Conservation (phyloP, 78 protist genomes). For the Tieghemostelium lacteum region DNA sequence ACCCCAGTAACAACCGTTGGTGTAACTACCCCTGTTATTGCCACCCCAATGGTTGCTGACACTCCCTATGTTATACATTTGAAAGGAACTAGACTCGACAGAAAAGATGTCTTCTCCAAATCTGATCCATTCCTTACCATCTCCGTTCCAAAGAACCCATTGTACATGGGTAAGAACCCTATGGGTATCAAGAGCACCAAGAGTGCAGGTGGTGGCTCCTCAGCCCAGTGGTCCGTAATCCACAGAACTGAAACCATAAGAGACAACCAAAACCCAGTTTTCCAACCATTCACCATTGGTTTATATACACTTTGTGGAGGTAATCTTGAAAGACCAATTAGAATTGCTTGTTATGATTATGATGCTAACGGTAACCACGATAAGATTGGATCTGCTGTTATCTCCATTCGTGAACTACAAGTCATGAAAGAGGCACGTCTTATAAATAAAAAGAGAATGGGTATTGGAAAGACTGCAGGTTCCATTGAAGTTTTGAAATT, state of each 20-base stretch:
- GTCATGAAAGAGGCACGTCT: slow-evolving; percentile 69
- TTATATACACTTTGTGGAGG: slow-evolving; percentile 48
- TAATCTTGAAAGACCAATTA: slow-evolving; percentile 65
- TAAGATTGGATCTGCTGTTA: slow-evolving; percentile 41
- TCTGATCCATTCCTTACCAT: slow-evolving; percentile 73
- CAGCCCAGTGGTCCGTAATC: slow-evolving; percentile 44
- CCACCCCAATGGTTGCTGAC: slow-evolving; percentile 4
- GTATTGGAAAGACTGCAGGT: slow-evolving; percentile 51
- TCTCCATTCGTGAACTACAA: slow-evolving; percentile 49
- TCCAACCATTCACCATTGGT: slow-evolving; percentile 43
- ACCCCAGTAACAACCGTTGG: slow-evolving; percentile 9
- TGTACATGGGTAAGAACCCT: background rate
- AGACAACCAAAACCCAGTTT: slow-evolving; percentile 59
- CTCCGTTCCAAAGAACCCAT: slow-evolving; percentile 60
- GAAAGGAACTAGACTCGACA: slow-evolving; percentile 37
- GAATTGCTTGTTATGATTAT: slow-evolving; percentile 43
- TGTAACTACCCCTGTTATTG: slow-evolving; percentile 7
- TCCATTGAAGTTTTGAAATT: slow-evolving; percentile 27
- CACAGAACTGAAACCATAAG: slow-evolving; percentile 60
- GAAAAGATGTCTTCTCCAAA: slow-evolving; percentile 68
- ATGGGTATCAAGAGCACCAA: background rate
- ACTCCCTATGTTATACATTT: slow-evolving; percentile 33
- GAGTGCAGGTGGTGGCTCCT: slow-evolving; percentile 48
- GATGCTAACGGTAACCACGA: slow-evolving; percentile 63
- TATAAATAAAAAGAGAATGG: slow-evolving; percentile 57